Base-by-base conservation (phyloP, 2,329 filamentous ascomycete genomes). In the Aspergillus floridensis region DNA sequence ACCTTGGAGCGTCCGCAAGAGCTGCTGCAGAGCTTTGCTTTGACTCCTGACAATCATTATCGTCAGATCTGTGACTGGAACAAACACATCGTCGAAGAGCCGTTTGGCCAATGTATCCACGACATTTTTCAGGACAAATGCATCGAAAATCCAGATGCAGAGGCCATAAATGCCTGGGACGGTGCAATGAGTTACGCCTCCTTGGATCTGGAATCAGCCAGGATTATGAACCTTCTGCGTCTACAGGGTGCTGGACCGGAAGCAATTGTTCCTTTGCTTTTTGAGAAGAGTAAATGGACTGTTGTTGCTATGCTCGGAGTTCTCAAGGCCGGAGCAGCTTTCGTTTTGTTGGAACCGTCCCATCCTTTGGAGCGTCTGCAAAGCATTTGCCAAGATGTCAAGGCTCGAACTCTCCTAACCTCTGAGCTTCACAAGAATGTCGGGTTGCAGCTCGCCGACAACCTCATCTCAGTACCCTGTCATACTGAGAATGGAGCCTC, bases 291-390 rank as follows among this genome's bases (percentile, higher is more conserved):
- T 3, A 59, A 59, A 38, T 65, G 61, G 63, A 53, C 47, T 3
- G 22, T 57, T 1, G 53, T 74, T n/a, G 63, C 67, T 8, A 66
- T 74, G 62, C 46, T 74, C 4, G 71, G 66, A 8, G 65, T 70
- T 4, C 63, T 73, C 53, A 72, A 70, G 53, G 63, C 69, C 2
- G 73, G 71, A 5, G 68, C 65, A n/a, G 66, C 65, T 11, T 73
- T 72, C 61, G 63, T 72, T 14, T 63, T 65, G 6, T 12, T 65
- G 24, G 60, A 61, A 3, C 41, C 53, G 16, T 52, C 52, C 6
- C 35, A 59, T 63, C 57, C 52, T n/a, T 14, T 50, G 8, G 44
- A 52, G 4, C 50, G 57, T 8, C 57, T 59, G 2, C 51, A 48
- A 24, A 26, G 44, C n/a, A 59, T 59, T 16, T 47, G 32, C 16